A percentile compares a stretch with the other conserved stretches of the same genome.
These are phyloP conservation scores for Narthecium ossifragum DNA, from an alignment of 106 monocot species.

Conservation along the genomic window DNA sequence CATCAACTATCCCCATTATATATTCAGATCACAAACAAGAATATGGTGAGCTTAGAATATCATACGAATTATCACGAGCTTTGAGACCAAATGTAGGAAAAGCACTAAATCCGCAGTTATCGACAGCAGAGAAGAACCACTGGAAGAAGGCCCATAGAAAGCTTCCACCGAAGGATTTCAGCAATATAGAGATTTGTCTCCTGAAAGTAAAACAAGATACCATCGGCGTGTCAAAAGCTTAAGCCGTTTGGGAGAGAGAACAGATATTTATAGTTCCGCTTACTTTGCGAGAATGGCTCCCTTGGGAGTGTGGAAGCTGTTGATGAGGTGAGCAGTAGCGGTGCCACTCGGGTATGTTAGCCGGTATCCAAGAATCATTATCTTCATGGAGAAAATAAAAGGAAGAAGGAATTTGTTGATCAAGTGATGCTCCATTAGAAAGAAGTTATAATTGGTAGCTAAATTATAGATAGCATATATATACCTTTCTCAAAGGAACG, in stretches of 20 bases:
- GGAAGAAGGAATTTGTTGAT: neutral
- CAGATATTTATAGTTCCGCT: neutral
- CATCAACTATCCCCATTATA: neutral
- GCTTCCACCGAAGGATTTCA: slow-evolving; percentile 26
- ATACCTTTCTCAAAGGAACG: slow-evolving; percentile 63
- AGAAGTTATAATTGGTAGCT: no score
- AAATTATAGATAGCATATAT: no score
- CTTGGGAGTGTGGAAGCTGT: slow-evolving; percentile 47
- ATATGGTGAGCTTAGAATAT: no score
- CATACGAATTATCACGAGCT: slow-evolving; percentile 21
- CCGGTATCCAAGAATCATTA: slow-evolving; percentile 36
- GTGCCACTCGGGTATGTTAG: slow-evolving; percentile 46
- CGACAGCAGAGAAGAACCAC: slow-evolving; percentile 1
- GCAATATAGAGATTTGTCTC: slow-evolving; percentile 22
- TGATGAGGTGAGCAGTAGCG: slow-evolving; percentile 46
- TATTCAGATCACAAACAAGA: no score
- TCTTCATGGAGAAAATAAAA: slow-evolving; percentile 22
- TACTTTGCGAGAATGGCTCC: slow-evolving; percentile 46
- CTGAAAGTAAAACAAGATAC: slow-evolving; percentile 6
- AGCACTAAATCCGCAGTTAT: slow-evolving; percentile 24
- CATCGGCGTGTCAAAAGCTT: neutral
- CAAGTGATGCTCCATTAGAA: neutral
- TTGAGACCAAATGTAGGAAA: slow-evolving; percentile 26
- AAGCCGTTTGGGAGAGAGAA: neutral
- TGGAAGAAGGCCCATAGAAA: slow-evolving; percentile 20